Base-by-base conservation (phyloP, 1,284 basidiomycete genomes). In the Macrocystidia cucumis region DNA sequence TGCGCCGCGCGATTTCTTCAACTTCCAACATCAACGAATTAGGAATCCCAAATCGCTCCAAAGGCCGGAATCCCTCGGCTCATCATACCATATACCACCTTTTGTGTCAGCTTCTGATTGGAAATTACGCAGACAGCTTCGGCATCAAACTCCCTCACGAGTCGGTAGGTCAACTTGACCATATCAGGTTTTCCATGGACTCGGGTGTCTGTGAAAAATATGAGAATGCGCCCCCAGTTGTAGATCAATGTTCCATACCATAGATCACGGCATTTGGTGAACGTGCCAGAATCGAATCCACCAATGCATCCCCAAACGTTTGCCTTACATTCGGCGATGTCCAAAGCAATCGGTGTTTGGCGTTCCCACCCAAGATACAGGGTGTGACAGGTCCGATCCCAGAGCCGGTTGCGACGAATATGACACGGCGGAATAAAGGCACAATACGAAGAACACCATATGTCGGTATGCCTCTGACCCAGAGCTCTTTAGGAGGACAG, bases 91-190 rank as follows among this genome's bases (percentile, higher is more conserved):
- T 74, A 76, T 18, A 76, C 73, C 9, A 78, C 62, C 52, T 76
- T 76, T 38, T 63, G 54, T n/a, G 74, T 78, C 20, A 78, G 51
- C 42, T 66, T 73, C 47, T 72, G 70, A 50, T 78, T 78, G 11
- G 74, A 76, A 36, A 78, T 77, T 29, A 78, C 61, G 39, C 66
- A 67, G 13, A 79, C 74, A 16, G 74, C 74, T 48, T 78, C 74
- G 2, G 75, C 74, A 21, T 77, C 52, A 55, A 74, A 77, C 47
- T 78, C 74, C 29, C 63, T 62, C 5, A 74, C 72, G 26, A 78
- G 57, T 22, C 67, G 63, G 42, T 71, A 69, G 4, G 72, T 71
- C 34, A 76, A 50, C 47, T 74, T 73, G 34, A 77, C 70, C 72
- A 76, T 75, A 54, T 76, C 72, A 3, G 74, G 73, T 50, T 74